Percentiles rank a stretch among this genome's conserved stretches.
Evolutionary conservation across 805 yeast species (phyloP).

Genomic region (Candida odintsovae): DNA sequence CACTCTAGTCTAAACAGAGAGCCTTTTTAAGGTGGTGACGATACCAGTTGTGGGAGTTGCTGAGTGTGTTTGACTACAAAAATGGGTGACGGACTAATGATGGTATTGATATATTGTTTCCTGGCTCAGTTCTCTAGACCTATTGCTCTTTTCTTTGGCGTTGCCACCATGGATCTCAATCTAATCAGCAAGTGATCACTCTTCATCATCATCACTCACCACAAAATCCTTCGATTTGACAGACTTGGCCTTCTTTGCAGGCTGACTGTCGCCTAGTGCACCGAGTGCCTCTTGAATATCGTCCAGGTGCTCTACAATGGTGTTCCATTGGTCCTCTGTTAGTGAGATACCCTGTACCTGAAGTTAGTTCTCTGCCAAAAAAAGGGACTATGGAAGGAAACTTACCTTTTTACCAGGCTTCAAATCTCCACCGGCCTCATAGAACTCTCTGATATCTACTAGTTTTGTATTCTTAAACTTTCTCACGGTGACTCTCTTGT

Average conservation of each 20-base stretch:
- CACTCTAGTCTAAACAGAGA: too few relatives aligned
- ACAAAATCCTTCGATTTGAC: neutral
- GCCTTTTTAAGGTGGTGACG: too few relatives aligned
- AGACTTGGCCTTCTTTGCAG: slow-evolving; percentile 22
- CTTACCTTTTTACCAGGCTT: slow-evolving; percentile 75
- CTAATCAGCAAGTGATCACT: neutral
- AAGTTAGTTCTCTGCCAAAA: too few relatives aligned
- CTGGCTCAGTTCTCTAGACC: too few relatives aligned
- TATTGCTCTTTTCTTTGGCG: too few relatives aligned
- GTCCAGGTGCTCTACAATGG: slow-evolving; percentile 38
- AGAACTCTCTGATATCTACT: slow-evolving; percentile 83
- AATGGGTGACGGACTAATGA: too few relatives aligned
- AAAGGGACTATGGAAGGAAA: neutral
- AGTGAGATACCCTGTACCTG: slow-evolving; percentile 47
- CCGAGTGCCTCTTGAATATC: slow-evolving; percentile 47
- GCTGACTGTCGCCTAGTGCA: slow-evolving; percentile 25
- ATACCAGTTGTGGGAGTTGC: too few relatives aligned
- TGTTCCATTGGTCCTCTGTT: slow-evolving; percentile 50
- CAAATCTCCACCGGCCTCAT: slow-evolving; percentile 54
- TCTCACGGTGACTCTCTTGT: slow-evolving; percentile 68
- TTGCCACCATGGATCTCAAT: too few relatives aligned
- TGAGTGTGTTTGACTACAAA: too few relatives aligned
- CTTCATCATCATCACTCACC: neutral
- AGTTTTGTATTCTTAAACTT: slow-evolving; percentile 60
- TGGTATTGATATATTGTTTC: too few relatives aligned